These are phyloP conservation scores for Colletotrichum caudatum DNA, from an alignment of 2,329 filamentous ascomycete species.

Conservation along the genomic window DNA sequence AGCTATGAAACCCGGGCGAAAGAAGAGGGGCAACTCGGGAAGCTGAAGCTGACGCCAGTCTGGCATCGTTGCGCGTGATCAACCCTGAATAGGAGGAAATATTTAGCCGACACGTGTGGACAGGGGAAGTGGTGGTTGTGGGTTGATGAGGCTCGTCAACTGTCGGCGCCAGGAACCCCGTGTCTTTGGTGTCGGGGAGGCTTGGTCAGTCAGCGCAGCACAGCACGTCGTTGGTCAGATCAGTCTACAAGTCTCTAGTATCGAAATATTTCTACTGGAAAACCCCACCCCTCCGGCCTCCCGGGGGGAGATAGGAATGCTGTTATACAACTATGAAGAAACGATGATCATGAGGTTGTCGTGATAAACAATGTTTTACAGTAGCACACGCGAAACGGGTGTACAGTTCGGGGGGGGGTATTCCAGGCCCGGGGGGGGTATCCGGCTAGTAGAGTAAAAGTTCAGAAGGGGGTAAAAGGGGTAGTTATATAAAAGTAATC, in stretches of 20 bases:
- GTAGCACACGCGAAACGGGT: background rate
- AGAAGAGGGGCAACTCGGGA: constrained; percentile 5
- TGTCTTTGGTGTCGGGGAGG: background rate
- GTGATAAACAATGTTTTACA: background rate
- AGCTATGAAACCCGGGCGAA: constrained; percentile 9
- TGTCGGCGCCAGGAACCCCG: background rate
- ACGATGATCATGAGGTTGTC: background rate
- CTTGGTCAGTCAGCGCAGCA: background rate
- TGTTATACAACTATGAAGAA: background rate
- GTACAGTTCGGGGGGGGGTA: too few species aligned
- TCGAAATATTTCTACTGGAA: too few species aligned
- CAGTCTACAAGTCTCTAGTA: background rate
- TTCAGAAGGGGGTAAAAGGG: too few species aligned
- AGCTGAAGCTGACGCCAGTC: constrained; percentile 26
- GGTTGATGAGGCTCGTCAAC: constrained; percentile 13
- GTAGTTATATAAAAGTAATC: too few species aligned
- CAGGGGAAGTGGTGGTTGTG: constrained; percentile 6
- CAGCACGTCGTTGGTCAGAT: too few species aligned
- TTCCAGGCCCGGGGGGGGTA: too few species aligned
- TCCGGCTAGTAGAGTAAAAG: too few species aligned
- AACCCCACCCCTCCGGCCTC: too few species aligned
- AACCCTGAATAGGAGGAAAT: background rate
- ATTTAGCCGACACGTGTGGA: constrained; percentile 28
- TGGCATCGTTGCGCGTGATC: constrained; percentile 15
- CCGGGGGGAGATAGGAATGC: too few species aligned